phyloP scores from a whole-genome alignment of 2,329 filamentous ascomycete species.

The Acrocalymma vagum region DNA sequence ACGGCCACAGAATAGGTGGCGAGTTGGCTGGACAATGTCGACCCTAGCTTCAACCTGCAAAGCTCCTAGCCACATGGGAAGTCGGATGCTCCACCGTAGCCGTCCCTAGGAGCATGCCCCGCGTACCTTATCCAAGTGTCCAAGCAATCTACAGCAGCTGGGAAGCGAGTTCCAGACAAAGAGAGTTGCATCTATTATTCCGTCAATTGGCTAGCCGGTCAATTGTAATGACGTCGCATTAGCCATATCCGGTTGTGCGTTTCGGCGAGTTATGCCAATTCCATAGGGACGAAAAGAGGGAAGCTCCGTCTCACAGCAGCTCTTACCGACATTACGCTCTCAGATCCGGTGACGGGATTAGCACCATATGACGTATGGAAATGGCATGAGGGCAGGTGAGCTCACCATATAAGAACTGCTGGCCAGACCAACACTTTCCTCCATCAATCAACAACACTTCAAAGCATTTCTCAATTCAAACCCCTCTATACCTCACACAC shows the following conservation, averaged over 20 bases:
- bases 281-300: no score
- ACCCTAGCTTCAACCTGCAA: conserved; percentile 1
- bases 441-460: conserved; percentile 18
- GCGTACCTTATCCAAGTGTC: no score
- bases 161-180: conserved; percentile 6
- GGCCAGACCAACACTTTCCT: conserved; percentile 5
- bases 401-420: conserved; percentile 9
- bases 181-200: not conserved
- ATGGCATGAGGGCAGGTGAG: not conserved
- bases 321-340: no score
- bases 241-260: conserved; percentile 1
- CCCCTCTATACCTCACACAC: conserved; percentile 7
- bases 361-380: conserved; percentile 11
- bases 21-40: no score
- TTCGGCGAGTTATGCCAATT: no score
- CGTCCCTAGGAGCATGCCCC: no score
- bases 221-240: conserved; percentile 13
- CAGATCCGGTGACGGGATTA: conserved; percentile 1
- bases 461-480: conserved; percentile 8
- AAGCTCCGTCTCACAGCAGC: no score
- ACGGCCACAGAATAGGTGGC: conserved; percentile 10
- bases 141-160: conserved; percentile 7
- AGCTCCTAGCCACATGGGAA: conserved; percentile 16
- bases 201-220: not conserved
- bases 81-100: conserved; percentile 4